A percentile compares a stretch with the other conserved stretches of the same genome.
phyloP scores from a whole-genome alignment of 805 yeast species.

The Cyberlindnera mrakii region DNA sequence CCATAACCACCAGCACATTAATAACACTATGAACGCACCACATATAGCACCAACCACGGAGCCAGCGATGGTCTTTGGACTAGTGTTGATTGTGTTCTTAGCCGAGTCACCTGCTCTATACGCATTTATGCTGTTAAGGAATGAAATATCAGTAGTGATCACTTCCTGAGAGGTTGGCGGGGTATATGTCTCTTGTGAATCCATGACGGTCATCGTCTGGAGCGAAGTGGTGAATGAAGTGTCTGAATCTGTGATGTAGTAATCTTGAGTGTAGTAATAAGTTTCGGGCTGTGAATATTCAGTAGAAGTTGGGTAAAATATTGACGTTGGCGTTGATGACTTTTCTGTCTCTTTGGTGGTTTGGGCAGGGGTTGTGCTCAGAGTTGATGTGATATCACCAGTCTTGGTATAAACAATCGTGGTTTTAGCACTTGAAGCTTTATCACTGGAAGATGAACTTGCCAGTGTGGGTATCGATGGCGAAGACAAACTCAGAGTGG shows the following conservation, averaged over 20 bases:
- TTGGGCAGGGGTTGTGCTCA: no score
- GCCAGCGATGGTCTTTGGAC: constrained; percentile 18
- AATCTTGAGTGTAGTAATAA: constrained; percentile 15
- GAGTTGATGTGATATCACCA: no score
- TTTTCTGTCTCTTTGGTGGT: no score
- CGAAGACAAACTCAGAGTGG: no score
- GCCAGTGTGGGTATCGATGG: no score
- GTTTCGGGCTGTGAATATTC: constrained; percentile 3
- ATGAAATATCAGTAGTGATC: constrained; percentile 19
- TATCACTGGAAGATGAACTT: no score
- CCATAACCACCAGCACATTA: constrained; percentile 13
- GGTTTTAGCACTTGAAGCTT: no score
- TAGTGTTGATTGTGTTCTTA: constrained; percentile 1
- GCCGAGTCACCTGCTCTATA: not conserved
- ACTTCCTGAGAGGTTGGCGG: not conserved
- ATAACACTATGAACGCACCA: constrained; percentile 12
- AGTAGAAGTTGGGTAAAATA: not conserved
- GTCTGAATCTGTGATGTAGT: constrained; percentile 12
- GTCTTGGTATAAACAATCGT: no score
- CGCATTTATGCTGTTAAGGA: constrained; percentile 1
- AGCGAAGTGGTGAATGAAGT: constrained; percentile 18
- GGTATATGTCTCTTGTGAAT: constrained; percentile 1
- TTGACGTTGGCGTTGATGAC: no score
- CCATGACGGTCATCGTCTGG: constrained; percentile 11
- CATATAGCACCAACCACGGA: constrained; percentile 23